Evolutionary conservation across 2,329 filamentous ascomycete species (phyloP).

Genomic region (Aspergillus costaricaensis): DNA sequence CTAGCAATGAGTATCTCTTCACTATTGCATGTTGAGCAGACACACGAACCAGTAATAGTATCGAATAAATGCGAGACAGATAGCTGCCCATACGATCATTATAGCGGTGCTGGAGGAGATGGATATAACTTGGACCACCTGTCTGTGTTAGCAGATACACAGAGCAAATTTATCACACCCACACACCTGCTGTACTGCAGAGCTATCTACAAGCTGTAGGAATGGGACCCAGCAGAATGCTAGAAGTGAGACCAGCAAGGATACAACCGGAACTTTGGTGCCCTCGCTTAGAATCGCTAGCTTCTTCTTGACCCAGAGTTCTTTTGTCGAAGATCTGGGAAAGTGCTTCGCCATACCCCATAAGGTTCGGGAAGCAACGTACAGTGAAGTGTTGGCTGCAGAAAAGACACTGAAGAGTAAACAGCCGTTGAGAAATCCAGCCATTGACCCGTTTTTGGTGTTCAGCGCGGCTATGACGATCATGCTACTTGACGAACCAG

Average conservation of each 20-base stretch:
- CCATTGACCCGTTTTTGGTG: background rate
- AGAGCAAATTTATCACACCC: background rate
- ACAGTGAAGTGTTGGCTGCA: background rate
- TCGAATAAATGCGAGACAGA: background rate
- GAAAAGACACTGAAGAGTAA: background rate
- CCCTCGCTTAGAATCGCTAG: background rate
- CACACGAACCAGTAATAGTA: background rate
- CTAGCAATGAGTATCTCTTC: background rate
- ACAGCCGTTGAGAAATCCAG: background rate
- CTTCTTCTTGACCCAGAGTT: background rate
- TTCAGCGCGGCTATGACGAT: background rate
- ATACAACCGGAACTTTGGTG: background rate
- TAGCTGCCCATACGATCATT: background rate
- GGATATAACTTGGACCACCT: background rate
- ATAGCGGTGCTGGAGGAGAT: background rate
- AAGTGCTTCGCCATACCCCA: background rate
- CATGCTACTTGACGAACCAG: background rate
- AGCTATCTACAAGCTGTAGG: background rate
- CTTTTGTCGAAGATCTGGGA: background rate
- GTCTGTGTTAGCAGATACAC: background rate
- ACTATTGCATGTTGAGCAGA: background rate
- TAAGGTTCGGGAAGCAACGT: background rate
- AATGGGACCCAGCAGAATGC: background rate
- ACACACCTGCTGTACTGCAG: background rate
- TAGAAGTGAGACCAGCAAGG: background rate